phyloP scores from a whole-genome alignment of 129 eudicot species.

The Tagetes patula region DNA sequence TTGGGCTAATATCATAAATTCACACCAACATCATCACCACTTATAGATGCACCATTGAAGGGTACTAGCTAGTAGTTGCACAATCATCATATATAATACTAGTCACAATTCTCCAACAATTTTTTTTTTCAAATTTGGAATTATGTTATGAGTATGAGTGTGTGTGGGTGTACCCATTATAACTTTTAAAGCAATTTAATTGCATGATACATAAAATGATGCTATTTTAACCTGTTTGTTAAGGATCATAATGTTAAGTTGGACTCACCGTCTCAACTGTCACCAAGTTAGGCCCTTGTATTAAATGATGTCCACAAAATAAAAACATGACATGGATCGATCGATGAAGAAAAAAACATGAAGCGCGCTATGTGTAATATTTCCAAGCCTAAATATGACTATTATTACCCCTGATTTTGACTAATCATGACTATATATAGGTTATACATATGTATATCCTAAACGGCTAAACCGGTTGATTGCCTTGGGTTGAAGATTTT shows the following conservation, averaged over 20 bases:
- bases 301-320: not conserved
- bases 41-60: slow-evolving; percentile 26
- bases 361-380: no score
- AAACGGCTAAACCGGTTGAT: no score
- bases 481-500: no score
- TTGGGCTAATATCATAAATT: slow-evolving; percentile 27
- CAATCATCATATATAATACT: slow-evolving; percentile 27
- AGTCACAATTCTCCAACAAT: not conserved
- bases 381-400: no score
- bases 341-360: no score
- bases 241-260: slow-evolving; percentile 1
- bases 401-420: no score
- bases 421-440: no score
- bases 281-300: not conserved
- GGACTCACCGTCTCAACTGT: slow-evolving; percentile 1
- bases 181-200: not conserved
- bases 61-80: slow-evolving; percentile 15
- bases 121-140: not conserved
- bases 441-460: no score
- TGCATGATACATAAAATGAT: not conserved
- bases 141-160: not conserved
- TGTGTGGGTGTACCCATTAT: not conserved
- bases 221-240: not conserved
- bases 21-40: slow-evolving; percentile 27
- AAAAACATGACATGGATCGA: not conserved